These are phyloP conservation scores for Goffeauzyma gilvescens DNA, from an alignment of 768 basidiomycete genomes.

Conservation along the genomic window DNA sequence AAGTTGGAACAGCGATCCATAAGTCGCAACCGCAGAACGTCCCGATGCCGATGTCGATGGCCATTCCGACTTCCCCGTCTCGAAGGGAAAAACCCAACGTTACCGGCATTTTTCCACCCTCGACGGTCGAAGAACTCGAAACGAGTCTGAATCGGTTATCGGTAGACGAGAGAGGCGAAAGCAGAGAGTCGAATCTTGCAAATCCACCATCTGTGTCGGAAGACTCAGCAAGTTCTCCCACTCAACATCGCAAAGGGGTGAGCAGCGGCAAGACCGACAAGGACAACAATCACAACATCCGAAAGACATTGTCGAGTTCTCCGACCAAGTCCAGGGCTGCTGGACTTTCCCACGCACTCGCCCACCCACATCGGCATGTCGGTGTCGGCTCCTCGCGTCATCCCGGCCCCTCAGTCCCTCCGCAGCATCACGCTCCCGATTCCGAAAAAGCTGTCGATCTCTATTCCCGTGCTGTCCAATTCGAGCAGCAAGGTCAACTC, in stretches of 20 bases:
- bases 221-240: no score
- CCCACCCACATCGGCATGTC: no score
- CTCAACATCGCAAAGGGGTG: neutral
- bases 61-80: neutral
- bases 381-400: no score
- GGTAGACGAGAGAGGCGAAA: no score
- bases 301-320: neutral
- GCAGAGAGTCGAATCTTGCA: no score
- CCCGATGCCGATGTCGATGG: neutral
- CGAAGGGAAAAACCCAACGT: no score
- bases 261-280: constrained; percentile 2
- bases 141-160: no score
- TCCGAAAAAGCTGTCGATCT: constrained; percentile 31
- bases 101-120: no score
- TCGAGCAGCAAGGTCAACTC: constrained; percentile 54
- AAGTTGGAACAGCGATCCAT: neutral
- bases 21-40: neutral
- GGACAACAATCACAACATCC: neutral
- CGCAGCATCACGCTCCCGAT: neutral
- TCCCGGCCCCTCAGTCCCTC: neutral
- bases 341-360: no score
- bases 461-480: constrained; percentile 51
- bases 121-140: no score
- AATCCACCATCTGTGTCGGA: no score
- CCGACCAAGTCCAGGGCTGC: neutral